Conservation (phyloP, 2,329 filamentous ascomycete species). For the Sphaerulina populicola region DNA sequence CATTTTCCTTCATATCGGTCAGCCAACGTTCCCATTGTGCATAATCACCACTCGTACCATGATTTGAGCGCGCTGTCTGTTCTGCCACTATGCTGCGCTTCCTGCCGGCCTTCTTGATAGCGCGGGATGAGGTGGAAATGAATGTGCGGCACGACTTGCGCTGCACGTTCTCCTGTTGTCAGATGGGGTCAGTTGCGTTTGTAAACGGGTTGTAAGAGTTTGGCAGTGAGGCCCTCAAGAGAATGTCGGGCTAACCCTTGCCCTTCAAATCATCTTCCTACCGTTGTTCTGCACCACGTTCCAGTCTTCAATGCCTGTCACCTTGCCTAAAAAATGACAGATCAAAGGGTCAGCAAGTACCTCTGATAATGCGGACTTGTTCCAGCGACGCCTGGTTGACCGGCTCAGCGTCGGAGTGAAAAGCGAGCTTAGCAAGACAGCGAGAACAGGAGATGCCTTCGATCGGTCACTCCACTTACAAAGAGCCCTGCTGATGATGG, state of each 20-base stretch:
- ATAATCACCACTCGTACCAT: slow-evolving; percentile 38
- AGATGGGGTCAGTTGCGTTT: no score
- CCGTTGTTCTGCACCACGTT: slow-evolving; percentile 97
- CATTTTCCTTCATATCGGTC: slow-evolving; percentile 48
- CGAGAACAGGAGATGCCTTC: no score
- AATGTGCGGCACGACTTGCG: slow-evolving; percentile 85
- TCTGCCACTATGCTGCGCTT: slow-evolving; percentile 46
- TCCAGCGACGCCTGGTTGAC: no score
- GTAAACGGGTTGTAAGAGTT: no score
- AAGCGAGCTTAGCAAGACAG: no score
- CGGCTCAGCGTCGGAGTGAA: no score
- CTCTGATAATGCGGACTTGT: no score
- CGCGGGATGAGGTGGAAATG: slow-evolving; percentile 93
- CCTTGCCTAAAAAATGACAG: slow-evolving; percentile 30
- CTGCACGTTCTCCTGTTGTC: slow-evolving; percentile 53
- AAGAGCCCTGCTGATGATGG: slow-evolving; percentile 64
- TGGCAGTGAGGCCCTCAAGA: no score
- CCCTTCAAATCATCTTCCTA: no score
- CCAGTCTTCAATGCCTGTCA: slow-evolving; percentile 69
- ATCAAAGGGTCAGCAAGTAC: no score
- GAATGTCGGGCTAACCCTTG: no score
- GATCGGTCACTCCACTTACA: slow-evolving; percentile 29
- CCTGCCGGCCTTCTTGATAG: slow-evolving; percentile 47
- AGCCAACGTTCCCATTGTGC: no score
- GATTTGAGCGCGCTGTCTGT: slow-evolving; percentile 44